Conservation (phyloP, 2,329 filamentous ascomycete genomes). For the Ceratocystis eucalypticola region DNA sequence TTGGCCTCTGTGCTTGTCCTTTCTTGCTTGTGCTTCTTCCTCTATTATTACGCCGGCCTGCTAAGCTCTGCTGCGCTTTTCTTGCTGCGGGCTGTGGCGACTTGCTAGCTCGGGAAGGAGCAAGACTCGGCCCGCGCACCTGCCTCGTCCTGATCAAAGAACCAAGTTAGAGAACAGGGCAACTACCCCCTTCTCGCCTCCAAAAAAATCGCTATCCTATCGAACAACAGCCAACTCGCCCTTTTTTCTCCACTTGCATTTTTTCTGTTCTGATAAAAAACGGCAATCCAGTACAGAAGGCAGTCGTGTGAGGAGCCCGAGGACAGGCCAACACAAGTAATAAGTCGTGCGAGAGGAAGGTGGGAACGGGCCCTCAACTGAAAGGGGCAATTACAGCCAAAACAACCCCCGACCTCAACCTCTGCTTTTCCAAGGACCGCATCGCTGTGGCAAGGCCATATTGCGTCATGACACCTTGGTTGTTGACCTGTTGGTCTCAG, state of each 20-base stretch:
- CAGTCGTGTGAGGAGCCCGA: too few species aligned
- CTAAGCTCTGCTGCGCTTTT: background rate
- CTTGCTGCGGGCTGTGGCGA: background rate
- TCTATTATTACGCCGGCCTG: background rate
- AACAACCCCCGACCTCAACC: background rate
- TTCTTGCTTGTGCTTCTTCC: too few species aligned
- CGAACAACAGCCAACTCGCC: background rate
- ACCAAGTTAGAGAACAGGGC: background rate
- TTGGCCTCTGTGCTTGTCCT: too few species aligned
- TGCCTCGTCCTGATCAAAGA: background rate
- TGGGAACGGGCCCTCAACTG: background rate
- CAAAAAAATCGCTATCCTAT: background rate
- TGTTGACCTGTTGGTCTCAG: background rate
- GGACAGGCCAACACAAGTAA: background rate
- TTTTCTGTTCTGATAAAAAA: background rate
- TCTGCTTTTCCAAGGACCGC: background rate
- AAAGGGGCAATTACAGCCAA: background rate
- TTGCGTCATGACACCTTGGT: background rate
- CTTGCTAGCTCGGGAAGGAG: background rate
- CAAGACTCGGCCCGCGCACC: constrained; percentile 4
- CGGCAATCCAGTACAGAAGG: too few species aligned
- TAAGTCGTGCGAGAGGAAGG: background rate
- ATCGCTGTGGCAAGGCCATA: too few species aligned
- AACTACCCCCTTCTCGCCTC: background rate
- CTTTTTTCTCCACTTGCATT: background rate